phyloP scores from a whole-genome alignment of 495 filamentous ascomycete genomes.

The Aspergillus conjunctus region DNA sequence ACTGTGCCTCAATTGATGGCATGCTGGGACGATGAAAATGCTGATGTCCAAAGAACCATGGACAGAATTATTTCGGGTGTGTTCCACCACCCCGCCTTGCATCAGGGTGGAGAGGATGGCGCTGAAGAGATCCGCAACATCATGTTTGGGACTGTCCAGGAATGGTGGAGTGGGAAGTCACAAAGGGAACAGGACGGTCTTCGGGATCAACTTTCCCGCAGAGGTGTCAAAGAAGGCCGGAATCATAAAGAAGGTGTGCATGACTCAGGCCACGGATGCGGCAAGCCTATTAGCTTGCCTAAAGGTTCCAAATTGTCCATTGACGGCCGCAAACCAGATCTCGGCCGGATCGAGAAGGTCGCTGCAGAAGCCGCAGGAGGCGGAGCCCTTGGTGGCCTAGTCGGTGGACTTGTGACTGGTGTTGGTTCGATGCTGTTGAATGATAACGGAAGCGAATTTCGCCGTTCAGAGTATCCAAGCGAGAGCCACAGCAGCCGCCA shows the following conservation, averaged over 20 bases:
- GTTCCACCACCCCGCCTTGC: conserved; percentile 84
- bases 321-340: conserved; percentile 24
- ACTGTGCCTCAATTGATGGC: conserved; percentile 83
- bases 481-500: background rate
- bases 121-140: conserved; percentile 68
- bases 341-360: conserved; percentile 41
- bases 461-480: background rate
- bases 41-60: conserved; percentile 66
- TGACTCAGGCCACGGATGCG: conserved; percentile 83
- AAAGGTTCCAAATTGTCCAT: conserved; percentile 28
- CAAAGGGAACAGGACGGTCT: conserved; percentile 63
- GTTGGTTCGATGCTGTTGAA: conserved; percentile 50
- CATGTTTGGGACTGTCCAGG: conserved; percentile 76
- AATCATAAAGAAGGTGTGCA: conserved; percentile 87
- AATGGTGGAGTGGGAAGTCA: conserved; percentile 75
- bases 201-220: conserved; percentile 70
- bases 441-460: conserved; percentile 20
- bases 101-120: conserved; percentile 68
- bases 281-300: conserved; percentile 65
- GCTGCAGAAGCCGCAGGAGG: conserved; percentile 50
- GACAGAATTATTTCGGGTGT: conserved; percentile 77
- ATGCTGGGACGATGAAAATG: conserved; percentile 76
- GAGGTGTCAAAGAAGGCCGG: conserved; percentile 70
- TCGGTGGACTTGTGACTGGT: conserved; percentile 54
- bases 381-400: conserved; percentile 51